phyloP scores from a whole-genome alignment of 768 basidiomycete species.

The Lyophyllum atratum region DNA sequence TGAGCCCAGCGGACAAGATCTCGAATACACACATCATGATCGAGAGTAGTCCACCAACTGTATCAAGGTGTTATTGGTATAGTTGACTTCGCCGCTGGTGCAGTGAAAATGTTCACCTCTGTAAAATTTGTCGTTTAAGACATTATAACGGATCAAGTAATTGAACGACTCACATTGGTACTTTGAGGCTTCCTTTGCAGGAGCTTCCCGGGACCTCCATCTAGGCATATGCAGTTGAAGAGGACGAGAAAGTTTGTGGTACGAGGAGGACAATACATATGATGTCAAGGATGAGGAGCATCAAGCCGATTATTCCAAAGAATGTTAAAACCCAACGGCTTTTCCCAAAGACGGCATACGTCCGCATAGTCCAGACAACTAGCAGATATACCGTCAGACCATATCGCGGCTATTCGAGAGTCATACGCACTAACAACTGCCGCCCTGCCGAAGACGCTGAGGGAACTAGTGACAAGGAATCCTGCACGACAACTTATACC shows the following conservation, averaged over 20 bases:
- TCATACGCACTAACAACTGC: slow-evolving; percentile 27
- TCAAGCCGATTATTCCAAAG: slow-evolving; percentile 22
- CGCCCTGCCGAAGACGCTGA: slow-evolving; percentile 31
- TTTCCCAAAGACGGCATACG: slow-evolving; percentile 26
- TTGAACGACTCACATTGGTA: slow-evolving; percentile 16
- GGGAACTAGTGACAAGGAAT: slow-evolving; percentile 26
- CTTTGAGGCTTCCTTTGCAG: slow-evolving; percentile 23
- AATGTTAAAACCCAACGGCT: slow-evolving; percentile 21
- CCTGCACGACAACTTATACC: slow-evolving; percentile 25
- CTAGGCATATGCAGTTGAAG: slow-evolving; percentile 8
- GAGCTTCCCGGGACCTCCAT: slow-evolving; percentile 21
- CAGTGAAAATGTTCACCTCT: background rate
- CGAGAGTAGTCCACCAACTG: slow-evolving; percentile 18
- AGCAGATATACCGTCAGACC: background rate
- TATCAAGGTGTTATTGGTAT: background rate
- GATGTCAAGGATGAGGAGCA: slow-evolving; percentile 25
- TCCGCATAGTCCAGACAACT: slow-evolving; percentile 21
- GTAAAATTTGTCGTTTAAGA: background rate
- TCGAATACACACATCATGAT: slow-evolving; percentile 31
- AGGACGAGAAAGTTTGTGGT: background rate
- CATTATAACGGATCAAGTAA: too few species aligned
- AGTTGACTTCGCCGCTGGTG: background rate
- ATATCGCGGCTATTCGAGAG: slow-evolving; percentile 1
- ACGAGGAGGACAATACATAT: slow-evolving; percentile 6
- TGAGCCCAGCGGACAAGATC: slow-evolving; percentile 25